phyloP scores from a whole-genome alignment of 768 basidiomycete species.

The Leccinum subgranulosum region DNA sequence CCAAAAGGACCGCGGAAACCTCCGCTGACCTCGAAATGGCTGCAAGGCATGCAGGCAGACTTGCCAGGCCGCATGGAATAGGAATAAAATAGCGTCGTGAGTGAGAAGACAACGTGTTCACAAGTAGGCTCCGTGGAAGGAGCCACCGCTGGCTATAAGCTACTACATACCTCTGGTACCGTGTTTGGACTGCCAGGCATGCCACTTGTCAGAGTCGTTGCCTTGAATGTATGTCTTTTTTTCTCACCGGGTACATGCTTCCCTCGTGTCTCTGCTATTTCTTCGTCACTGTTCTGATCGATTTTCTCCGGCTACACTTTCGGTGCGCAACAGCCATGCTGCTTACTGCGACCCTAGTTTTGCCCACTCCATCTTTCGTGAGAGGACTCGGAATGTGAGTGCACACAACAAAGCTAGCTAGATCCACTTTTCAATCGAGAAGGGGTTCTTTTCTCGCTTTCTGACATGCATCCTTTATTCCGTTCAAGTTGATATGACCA shows the following conservation, averaged over 20 bases:
- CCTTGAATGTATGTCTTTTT: not conserved
- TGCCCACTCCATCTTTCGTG: not conserved
- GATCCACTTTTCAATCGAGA: slow-evolving; percentile 2
- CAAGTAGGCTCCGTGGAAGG: not conserved
- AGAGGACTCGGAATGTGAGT: not conserved
- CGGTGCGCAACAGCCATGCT: not conserved
- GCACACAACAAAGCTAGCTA: not conserved
- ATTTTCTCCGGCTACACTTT: not conserved
- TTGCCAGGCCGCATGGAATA: not conserved
- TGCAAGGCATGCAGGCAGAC: not conserved
- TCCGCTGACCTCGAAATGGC: not conserved
- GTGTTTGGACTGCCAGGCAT: not conserved
- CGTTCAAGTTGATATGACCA: not conserved
- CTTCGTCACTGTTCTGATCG: not conserved
- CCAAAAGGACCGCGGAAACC: not conserved
- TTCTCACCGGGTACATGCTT: not conserved
- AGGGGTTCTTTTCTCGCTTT: not conserved
- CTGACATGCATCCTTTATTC: not conserved
- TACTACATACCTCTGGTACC: not conserved
- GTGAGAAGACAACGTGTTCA: not conserved
- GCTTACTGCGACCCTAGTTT: not conserved
- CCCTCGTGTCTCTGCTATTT: not conserved
- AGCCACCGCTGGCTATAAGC: not conserved
- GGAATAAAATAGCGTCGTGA: not conserved
- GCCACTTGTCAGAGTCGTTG: not conserved